Conservation (phyloP, 2,329 filamentous ascomycete genomes). For the Fusarium subglutinans region DNA sequence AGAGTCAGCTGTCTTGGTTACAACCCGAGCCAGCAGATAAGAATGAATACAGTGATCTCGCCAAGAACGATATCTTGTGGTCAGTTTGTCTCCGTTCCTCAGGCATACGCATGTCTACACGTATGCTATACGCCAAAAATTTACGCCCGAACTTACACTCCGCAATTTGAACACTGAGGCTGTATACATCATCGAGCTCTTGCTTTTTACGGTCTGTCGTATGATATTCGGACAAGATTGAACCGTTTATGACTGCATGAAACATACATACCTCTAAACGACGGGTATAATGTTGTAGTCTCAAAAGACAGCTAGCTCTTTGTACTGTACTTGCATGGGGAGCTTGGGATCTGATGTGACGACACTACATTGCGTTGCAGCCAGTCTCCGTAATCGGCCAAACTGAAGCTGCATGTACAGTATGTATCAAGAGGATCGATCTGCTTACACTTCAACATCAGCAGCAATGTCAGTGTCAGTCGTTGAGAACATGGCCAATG, state of each 20-base stretch:
- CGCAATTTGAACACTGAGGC: not conserved
- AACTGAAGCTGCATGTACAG: not conserved
- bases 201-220: not conserved
- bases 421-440: not conserved
- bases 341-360: not conserved
- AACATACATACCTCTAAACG: not conserved
- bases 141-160: not conserved
- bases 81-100: not conserved
- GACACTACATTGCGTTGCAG: not conserved
- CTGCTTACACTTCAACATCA: not conserved
- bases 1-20: not conserved
- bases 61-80: not conserved
- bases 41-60: not conserved
- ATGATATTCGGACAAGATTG: conserved; percentile 3
- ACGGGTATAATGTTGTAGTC: not conserved
- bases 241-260: not conserved
- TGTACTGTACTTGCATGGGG: not conserved
- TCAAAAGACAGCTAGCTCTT: not conserved
- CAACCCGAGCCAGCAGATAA: not conserved
- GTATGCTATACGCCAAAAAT: not conserved
- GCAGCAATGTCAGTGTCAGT: not conserved
- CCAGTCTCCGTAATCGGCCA: not conserved
- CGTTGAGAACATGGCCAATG: not conserved
- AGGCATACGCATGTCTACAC: not conserved
- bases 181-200: not conserved